Percentiles rank a stretch among this genome's conserved stretches.
Evolutionary conservation across 257 asterid species (phyloP).

Genomic region (Gynochthodes officinalis): DNA sequence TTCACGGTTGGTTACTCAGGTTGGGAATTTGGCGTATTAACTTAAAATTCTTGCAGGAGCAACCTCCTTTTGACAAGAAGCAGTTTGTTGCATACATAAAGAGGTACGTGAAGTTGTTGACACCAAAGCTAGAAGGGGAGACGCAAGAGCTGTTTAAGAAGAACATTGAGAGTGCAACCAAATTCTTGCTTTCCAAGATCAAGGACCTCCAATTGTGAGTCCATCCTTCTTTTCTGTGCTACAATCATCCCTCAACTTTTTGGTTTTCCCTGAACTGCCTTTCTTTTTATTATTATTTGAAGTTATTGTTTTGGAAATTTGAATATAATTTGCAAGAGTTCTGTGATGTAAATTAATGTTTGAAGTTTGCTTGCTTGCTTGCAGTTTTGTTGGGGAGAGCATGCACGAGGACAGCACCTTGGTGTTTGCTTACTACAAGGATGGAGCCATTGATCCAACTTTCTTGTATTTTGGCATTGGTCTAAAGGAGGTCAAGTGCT

Average conservation of each 20-base stretch:
- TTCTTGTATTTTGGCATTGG: constrained; percentile 74
- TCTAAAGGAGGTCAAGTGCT: constrained; percentile 84
- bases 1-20: not conserved
- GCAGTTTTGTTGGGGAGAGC: constrained; percentile 90
- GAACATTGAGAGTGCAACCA: constrained; percentile 73
- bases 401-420: constrained; percentile 63
- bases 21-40: not conserved
- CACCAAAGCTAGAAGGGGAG: constrained; percentile 61
- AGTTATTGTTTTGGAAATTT: not conserved
- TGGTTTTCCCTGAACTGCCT: not conserved
- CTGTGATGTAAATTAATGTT: not conserved
- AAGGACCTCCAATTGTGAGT: constrained; percentile 87
- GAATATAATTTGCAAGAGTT: too few species aligned
- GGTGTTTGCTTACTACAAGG: constrained; percentile 91
- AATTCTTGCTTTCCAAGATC: constrained; percentile 59
- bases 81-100: constrained; percentile 55
- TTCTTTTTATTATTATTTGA: not conserved
- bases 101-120: constrained; percentile 66
- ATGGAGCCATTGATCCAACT: constrained; percentile 80
- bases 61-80: constrained; percentile 89
- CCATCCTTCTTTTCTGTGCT: not conserved
- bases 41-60: constrained; percentile 47
- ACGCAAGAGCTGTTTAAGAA: constrained; percentile 57
- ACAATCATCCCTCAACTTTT: not conserved
- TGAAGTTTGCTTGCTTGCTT: not conserved